Conservation (phyloP, 495 filamentous ascomycete genomes). For the Aspergillus homomorphus region DNA sequence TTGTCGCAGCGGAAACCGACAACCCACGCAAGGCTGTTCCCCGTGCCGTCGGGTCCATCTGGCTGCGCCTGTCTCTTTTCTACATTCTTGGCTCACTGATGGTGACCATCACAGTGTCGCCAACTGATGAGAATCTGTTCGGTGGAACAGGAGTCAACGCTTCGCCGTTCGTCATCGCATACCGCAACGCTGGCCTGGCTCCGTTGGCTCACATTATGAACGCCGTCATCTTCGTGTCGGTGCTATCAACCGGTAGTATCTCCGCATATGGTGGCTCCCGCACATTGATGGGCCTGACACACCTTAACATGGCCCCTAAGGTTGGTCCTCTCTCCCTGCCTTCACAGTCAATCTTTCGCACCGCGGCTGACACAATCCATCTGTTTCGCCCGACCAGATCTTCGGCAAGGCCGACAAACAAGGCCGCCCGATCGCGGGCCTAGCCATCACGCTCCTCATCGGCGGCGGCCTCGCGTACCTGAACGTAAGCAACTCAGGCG, state of each 20-base stretch:
- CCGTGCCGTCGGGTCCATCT: slow-evolving; percentile 61
- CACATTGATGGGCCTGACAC: slow-evolving; percentile 53
- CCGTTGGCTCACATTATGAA: slow-evolving; percentile 43
- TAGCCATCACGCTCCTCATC: slow-evolving; percentile 44
- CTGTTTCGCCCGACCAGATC: slow-evolving; percentile 16
- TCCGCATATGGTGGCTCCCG: slow-evolving; percentile 58
- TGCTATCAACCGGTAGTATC: slow-evolving; percentile 52
- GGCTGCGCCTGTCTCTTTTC: slow-evolving; percentile 64
- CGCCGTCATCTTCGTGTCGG: slow-evolving; percentile 42
- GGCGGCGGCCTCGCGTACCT: slow-evolving; percentile 46
- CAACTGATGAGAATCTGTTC: slow-evolving; percentile 34
- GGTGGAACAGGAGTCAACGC: slow-evolving; percentile 44
- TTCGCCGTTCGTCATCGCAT: slow-evolving; percentile 58
- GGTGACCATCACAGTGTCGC: slow-evolving; percentile 56
- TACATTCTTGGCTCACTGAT: slow-evolving; percentile 51
- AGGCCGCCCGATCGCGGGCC: slow-evolving; percentile 48
- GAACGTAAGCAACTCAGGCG: slow-evolving; percentile 44
- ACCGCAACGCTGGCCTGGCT: slow-evolving; percentile 43
- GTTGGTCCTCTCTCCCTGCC: slow-evolving; percentile 21
- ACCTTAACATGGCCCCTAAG: slow-evolving; percentile 51
- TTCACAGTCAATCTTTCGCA: neutral
- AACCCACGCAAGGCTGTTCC: slow-evolving; percentile 61
- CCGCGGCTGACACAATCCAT: neutral
- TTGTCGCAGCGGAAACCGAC: slow-evolving; percentile 61
- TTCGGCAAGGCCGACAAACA: slow-evolving; percentile 48